Base-by-base conservation (phyloP, 192 early-diverging fungal species). In the Lobosporangium transversale region DNA sequence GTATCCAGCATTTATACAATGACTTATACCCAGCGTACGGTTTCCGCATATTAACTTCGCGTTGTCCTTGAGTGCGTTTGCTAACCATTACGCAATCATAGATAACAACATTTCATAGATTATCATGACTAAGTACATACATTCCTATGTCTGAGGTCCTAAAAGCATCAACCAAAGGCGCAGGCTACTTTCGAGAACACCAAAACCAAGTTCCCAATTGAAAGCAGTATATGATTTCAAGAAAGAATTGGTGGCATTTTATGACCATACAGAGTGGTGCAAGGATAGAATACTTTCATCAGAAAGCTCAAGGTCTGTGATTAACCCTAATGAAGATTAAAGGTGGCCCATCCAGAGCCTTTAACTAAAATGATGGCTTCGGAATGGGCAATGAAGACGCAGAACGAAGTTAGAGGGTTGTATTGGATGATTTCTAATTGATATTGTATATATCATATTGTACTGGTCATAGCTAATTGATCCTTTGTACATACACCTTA, bases 341-440 rank as follows among this genome's bases (percentile, higher is more conserved):
- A 50, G 27, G 48, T 50, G 48, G 7, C 48, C 21, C 23, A 50
- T 50, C 29, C 48, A 50, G 48, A 50, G 27, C 29, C 12, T 50
- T 26, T 50, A 14, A 50, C 48, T 50, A 50, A 50, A 50, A 50
- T 21, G 48, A 50, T 50, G 48, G 48, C 29, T 50, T 50, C 48
- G 27, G 27, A 50, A 50, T 50, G 48, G 48, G 48, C 48, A 50
- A 50, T 50, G 23, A 26, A 50, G 24, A 50, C 29, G 48, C 23
- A 50, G 24, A 26, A 50, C 48, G 14, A 50, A 50, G 24, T 50
- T 50, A 14, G 48, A 50, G 48, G 48, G 23, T 50, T 50, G 48
- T 24, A 50, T 9, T 50, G 48, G 27, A 50, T 50, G 48, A 50
- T 50, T 17, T 50, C 48, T 27, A 50, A 50, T n/a, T n/a, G n/a